Conservation (phyloP, 768 basidiomycete genomes). For the Macrocybe gigantea region DNA sequence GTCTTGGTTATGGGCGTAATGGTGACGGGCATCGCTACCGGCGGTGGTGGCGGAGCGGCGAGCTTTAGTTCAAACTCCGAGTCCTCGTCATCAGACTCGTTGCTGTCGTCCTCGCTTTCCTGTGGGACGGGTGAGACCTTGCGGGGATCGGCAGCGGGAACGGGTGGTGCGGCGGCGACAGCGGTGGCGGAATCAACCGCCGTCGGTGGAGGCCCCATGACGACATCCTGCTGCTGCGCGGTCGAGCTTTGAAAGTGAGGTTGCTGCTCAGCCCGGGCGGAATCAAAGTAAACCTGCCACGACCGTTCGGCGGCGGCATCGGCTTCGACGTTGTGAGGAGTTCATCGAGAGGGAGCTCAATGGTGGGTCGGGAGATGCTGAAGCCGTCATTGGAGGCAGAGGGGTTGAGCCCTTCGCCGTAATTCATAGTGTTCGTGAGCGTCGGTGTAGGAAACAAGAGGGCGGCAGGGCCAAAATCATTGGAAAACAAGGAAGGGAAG, state of each 20-base stretch:
- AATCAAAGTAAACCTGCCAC: slow-evolving; percentile 6
- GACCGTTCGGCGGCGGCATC: slow-evolving; percentile 16
- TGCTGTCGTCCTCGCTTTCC: slow-evolving; percentile 28
- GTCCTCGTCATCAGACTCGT: slow-evolving; percentile 30
- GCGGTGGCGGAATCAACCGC: slow-evolving; percentile 6
- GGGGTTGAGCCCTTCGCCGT: slow-evolving; percentile 66
- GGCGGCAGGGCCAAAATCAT: slow-evolving; percentile 74
- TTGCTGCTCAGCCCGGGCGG: slow-evolving; percentile 3
- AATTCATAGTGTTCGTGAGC: slow-evolving; percentile 63
- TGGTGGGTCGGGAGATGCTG: slow-evolving; percentile 70
- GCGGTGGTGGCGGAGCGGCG: neutral
- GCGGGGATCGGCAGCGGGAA: slow-evolving; percentile 9
- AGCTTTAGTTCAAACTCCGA: slow-evolving; percentile 23
- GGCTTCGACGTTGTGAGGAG: slow-evolving; percentile 49
- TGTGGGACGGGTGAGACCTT: slow-evolving; percentile 10
- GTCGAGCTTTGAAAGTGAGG: slow-evolving; percentile 18
- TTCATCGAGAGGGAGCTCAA: slow-evolving; percentile 84
- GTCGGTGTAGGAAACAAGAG: slow-evolving; percentile 65
- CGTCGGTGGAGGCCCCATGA: slow-evolving; percentile 18
- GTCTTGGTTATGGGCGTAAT: slow-evolving; percentile 14
- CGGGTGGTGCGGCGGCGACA: slow-evolving; percentile 5
- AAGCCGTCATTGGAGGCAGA: slow-evolving; percentile 44
- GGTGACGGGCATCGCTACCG: slow-evolving; percentile 11
- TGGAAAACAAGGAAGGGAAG: slow-evolving; percentile 70
- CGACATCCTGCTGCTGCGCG: slow-evolving; percentile 19